Base-by-base conservation (phyloP, 805 yeast genomes). In the Candida corydali region DNA sequence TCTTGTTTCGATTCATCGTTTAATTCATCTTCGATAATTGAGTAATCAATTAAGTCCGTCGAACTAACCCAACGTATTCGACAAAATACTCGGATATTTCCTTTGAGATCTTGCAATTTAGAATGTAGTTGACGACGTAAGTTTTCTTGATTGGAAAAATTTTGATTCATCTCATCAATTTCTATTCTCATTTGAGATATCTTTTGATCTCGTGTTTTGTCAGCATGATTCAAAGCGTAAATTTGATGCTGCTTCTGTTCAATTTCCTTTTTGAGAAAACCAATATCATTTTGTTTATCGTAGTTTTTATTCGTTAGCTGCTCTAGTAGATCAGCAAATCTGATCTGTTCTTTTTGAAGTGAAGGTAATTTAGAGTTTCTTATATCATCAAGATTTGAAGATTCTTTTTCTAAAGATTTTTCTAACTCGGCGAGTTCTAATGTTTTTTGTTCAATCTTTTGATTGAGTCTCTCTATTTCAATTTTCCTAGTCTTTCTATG, bases 21-120 rank as follows among this genome's bases (percentile, higher is more conserved):
- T 28, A 59, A 42, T 11, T 55, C 60, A 20, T 50, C 58, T 20
- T 43, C 52, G 3, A 47, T 48, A n/a, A 50, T 39, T 8, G 47
- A 45, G 6, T 57, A 43, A 3, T 28, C 10, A 2, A 54, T 43
- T 12, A 43, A 27, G 3, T 39, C 50, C 8, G 38, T 40, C 3
- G 17, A 12, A 9, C 6, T 18, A 3, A 45, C 28, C 8, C 96
- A 96, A 37, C 94, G 70, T 4, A 91, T 69, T 26, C 98, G 70
- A 54, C 97, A 91, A 49, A 82, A 86, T 0, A 91, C 97, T 32
- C 98, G 63, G 23, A 93, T 88, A 50, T 87, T 93, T 1, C 98
- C 98, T 57, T 88, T 85, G 26, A 91, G 57, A 41, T 86, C 95
- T 56, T 88, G 96, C 5, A 91, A 63, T 43, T 68, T 70, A 51